phyloP scores from a whole-genome alignment of 2,329 filamentous ascomycete genomes.

The Hypoxylon sp. region DNA sequence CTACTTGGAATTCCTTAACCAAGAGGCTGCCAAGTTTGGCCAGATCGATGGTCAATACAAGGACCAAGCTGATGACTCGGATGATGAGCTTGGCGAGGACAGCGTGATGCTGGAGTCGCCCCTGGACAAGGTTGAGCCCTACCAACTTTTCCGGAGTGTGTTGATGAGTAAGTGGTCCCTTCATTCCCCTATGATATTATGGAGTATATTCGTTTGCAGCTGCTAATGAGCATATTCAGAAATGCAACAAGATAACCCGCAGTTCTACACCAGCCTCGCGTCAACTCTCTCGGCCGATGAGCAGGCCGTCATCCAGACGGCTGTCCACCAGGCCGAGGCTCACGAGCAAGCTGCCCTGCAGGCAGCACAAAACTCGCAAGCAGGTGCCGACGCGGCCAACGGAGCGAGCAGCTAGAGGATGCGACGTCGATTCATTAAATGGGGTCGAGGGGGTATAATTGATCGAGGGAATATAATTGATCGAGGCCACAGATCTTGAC shows the following conservation, averaged over 20 bases:
- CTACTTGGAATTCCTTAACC: conserved; percentile 94
- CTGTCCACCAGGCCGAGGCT: conserved; percentile 74
- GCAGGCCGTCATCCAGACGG: conserved; percentile 79
- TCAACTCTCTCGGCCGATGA: conserved; percentile 82
- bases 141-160: conserved; percentile 83
- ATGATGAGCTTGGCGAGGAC: conserved; percentile 91
- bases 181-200: too few relatives aligned
- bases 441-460: conserved; percentile 15
- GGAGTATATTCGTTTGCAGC: background rate
- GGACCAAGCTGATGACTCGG: conserved; percentile 69
- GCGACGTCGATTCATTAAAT: too few relatives aligned
- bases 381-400: conserved; percentile 15
- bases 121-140: conserved; percentile 94
- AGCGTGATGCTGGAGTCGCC: conserved; percentile 92
- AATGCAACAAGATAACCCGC: conserved; percentile 89
- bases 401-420: background rate
- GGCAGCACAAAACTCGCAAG: conserved; percentile 30
- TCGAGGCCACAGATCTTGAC: conserved; percentile 1
- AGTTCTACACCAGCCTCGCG: conserved; percentile 83
- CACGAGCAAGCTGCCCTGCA: conserved; percentile 51
- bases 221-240: conserved; percentile 62
- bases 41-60: conserved; percentile 58
- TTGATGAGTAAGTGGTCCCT: conserved; percentile 81
- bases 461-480: conserved; percentile 14
- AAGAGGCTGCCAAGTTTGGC: conserved; percentile 90